These are phyloP conservation scores for Boletus semigastroideus DNA, from an alignment of 1,284 basidiomycete genomes.

Conservation along the genomic window DNA sequence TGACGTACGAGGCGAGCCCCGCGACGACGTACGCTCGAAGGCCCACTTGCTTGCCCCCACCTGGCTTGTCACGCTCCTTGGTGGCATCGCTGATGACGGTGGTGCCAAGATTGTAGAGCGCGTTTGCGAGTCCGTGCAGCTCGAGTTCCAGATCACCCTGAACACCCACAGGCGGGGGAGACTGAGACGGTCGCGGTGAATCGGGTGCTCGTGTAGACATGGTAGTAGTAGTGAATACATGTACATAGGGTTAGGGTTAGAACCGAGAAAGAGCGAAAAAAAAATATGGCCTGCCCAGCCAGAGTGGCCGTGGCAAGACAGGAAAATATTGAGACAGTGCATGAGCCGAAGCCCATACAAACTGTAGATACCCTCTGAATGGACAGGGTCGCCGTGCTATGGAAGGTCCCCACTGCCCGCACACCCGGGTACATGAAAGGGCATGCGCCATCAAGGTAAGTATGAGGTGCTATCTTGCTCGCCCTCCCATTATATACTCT, in stretches of 20 bases:
- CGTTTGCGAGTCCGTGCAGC: conserved; percentile 67
- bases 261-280: conserved; percentile 12
- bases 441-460: conserved; percentile 34
- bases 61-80: conserved; percentile 68
- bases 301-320: conserved; percentile 36
- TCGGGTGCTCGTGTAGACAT: conserved; percentile 53
- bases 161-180: conserved; percentile 61
- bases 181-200: conserved; percentile 69
- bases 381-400: conserved; percentile 53
- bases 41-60: conserved; percentile 68
- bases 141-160: conserved; percentile 78
- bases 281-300: conserved; percentile 34
- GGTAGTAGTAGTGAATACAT: background rate
- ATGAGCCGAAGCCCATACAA: conserved; percentile 38
- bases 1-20: conserved; percentile 12
- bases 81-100: conserved; percentile 77
- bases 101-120: conserved; percentile 74
- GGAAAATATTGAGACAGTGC: conserved; percentile 36
- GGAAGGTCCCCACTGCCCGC: conserved; percentile 44
- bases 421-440: conserved; percentile 39
- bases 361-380: conserved; percentile 29
- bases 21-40: conserved; percentile 52
- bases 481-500: background rate
- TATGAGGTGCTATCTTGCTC: conserved; percentile 12
- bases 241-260: conserved; percentile 31